Evolutionary conservation across 1,139 yeast species (phyloP).

Genomic region (Saccharomyces hybrid): DNA sequence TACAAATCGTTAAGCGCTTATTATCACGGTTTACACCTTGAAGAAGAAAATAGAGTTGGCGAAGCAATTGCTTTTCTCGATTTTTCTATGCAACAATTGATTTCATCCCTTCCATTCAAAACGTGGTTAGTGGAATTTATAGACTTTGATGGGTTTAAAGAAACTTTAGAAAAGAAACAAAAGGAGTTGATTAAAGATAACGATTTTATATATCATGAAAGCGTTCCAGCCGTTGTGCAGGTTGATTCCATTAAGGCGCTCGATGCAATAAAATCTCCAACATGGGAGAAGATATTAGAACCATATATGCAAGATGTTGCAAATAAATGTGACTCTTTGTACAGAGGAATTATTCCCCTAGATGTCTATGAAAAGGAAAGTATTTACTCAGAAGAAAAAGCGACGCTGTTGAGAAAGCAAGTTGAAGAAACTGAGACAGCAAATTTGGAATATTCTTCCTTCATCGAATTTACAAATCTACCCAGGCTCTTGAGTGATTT

Average conservation of each 20-base stretch:
- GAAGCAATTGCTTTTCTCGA: conserved; percentile 65
- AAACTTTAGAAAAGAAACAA: conserved; percentile 26
- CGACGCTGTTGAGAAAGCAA: conserved; percentile 65
- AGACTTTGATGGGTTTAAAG: conserved; percentile 29
- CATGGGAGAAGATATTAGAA: conserved; percentile 18
- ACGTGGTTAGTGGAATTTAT: conserved; percentile 25
- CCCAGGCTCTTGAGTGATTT: conserved; percentile 60
- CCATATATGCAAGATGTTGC: conserved; percentile 50
- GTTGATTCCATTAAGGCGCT: conserved; percentile 56
- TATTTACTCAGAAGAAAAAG: conserved; percentile 83
- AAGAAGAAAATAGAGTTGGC: conserved; percentile 53
- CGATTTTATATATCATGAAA: conserved; percentile 79
- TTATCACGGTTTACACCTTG: conserved; percentile 36
- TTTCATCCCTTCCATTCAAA: conserved; percentile 20
- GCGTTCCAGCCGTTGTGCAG: conserved; percentile 54
- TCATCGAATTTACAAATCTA: conserved; percentile 69
- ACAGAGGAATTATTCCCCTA: conserved; percentile 76
- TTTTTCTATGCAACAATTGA: conserved; percentile 37
- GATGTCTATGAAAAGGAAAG: conserved; percentile 83
- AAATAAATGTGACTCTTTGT: conserved; percentile 51
- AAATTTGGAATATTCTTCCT: conserved; percentile 69
- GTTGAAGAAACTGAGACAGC: conserved; percentile 72
- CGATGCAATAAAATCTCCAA: conserved; percentile 60
- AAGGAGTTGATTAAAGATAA: conserved; percentile 63
- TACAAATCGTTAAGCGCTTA: conserved; percentile 43